Evolutionary conservation across 129 eudicot genomes (phyloP).

Genomic region (Solidago caesia): DNA sequence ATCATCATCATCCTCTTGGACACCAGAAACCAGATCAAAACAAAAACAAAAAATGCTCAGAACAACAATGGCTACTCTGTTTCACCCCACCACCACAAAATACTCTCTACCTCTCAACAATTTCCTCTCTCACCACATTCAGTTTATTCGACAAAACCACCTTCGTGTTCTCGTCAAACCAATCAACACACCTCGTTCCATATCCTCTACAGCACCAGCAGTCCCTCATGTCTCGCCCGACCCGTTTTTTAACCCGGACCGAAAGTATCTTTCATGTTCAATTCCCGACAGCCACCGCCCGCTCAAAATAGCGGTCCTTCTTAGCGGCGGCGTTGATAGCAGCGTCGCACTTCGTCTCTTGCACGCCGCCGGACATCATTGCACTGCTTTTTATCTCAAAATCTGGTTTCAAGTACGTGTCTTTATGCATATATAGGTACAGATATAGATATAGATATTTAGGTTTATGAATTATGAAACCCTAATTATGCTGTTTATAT

Average conservation of each 20-base stretch:
- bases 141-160: conserved; percentile 13
- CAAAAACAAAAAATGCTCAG: conserved; percentile 29
- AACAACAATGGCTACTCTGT: conserved; percentile 32
- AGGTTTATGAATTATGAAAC: not conserved
- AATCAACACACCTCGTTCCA: conserved; percentile 21
- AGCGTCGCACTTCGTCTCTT: conserved; percentile 92
- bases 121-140: not conserved
- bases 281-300: conserved; percentile 49
- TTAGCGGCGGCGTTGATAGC: conserved; percentile 98
- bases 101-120: conserved; percentile 7
- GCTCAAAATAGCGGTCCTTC: conserved; percentile 75
- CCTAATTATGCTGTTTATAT: not conserved
- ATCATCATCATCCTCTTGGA: not conserved
- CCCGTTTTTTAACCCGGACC: conserved; percentile 31
- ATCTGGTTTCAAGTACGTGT: conserved; percentile 82
- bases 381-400: conserved; percentile 94
- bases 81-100: conserved; percentile 32
- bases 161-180: conserved; percentile 6
- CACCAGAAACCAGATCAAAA: conserved; percentile 7
- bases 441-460: not conserved
- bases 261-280: conserved; percentile 55
- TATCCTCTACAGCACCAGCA: conserved; percentile 21
- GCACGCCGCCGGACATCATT: conserved; percentile 89
- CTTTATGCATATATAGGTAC: not conserved
- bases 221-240: conserved; percentile 8